Conservation (phyloP, 306 rosid species). For the Begonia loranthoides region DNA sequence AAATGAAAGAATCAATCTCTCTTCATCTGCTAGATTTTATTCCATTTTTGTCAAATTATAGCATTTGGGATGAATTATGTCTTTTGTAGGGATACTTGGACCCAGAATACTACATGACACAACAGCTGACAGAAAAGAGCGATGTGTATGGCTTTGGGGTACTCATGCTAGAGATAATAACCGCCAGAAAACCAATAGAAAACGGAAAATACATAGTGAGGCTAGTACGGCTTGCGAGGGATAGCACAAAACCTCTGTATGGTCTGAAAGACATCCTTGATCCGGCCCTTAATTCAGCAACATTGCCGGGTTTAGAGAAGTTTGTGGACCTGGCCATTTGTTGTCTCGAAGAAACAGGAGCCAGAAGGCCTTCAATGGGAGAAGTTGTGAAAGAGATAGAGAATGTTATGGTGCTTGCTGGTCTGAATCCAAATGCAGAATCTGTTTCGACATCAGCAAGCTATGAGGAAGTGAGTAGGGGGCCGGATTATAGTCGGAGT, state of each 20-base stretch:
- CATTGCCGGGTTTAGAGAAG: conserved; percentile 36
- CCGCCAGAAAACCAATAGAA: conserved; percentile 61
- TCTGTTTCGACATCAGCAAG: conserved; percentile 36
- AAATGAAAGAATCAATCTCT: no score
- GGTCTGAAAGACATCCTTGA: conserved; percentile 32
- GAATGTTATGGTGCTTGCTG: conserved; percentile 26
- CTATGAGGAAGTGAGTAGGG: conserved; percentile 14
- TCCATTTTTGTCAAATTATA: no score
- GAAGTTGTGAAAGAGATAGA: conserved; percentile 66
- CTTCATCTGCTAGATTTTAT: no score
- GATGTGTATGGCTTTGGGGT: conserved; percentile 80
- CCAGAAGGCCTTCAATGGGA: conserved; percentile 57
- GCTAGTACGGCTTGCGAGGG: conserved; percentile 40
- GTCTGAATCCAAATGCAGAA: conserved; percentile 33
- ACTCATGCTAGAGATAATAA: conserved; percentile 53
- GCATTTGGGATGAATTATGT: no score
- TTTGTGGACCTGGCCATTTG: conserved; percentile 48
- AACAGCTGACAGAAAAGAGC: conserved; percentile 53
- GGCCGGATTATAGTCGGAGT: conserved; percentile 22
- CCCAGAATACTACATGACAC: conserved; percentile 38
- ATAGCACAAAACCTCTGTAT: conserved; percentile 33
- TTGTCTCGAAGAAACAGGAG: conserved; percentile 44
- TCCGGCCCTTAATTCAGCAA: conserved; percentile 16
- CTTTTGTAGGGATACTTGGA: conserved; percentile 52
- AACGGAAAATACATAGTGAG: conserved; percentile 52